These are phyloP conservation scores for Colletotrichum chlorophyti DNA, from an alignment of 2,329 filamentous ascomycete genomes.

Conservation along the genomic window DNA sequence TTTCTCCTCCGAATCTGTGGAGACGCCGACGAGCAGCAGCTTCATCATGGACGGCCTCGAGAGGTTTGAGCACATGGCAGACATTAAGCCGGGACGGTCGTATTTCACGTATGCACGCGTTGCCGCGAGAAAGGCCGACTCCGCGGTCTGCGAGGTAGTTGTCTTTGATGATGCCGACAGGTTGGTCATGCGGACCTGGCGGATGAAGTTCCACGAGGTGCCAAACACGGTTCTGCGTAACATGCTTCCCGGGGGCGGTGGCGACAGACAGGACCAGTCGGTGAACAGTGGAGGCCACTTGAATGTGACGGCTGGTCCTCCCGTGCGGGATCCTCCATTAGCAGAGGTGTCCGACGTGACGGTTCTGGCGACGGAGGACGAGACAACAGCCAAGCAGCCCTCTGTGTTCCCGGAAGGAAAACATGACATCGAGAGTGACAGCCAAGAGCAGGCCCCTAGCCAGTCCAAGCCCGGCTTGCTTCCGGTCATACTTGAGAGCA, in stretches of 20 bases:
- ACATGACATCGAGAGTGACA: background rate
- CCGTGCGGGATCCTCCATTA: background rate
- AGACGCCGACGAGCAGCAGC: background rate
- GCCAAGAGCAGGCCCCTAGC: background rate
- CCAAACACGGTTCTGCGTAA: background rate
- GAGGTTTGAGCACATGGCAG: background rate
- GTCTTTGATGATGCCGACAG: background rate
- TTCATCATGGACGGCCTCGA: conserved; percentile 12
- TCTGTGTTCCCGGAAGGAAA: background rate
- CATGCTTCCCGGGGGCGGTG: background rate
- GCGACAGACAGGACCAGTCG: background rate
- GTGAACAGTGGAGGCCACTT: background rate
- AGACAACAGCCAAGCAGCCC: background rate
- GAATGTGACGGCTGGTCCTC: too few relatives aligned
- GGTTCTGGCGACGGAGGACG: background rate
- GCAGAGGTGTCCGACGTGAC: background rate
- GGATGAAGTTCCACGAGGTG: conserved; percentile 2
- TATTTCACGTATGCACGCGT: background rate
- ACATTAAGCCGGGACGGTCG: background rate
- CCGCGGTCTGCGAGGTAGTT: background rate
- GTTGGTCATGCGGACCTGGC: background rate
- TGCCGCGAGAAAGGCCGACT: background rate
- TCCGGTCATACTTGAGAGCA: background rate
- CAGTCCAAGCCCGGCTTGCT: background rate
- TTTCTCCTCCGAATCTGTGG: background rate